Conservation (phyloP, 257 asterid genomes). For the Henckelia pumila region DNA sequence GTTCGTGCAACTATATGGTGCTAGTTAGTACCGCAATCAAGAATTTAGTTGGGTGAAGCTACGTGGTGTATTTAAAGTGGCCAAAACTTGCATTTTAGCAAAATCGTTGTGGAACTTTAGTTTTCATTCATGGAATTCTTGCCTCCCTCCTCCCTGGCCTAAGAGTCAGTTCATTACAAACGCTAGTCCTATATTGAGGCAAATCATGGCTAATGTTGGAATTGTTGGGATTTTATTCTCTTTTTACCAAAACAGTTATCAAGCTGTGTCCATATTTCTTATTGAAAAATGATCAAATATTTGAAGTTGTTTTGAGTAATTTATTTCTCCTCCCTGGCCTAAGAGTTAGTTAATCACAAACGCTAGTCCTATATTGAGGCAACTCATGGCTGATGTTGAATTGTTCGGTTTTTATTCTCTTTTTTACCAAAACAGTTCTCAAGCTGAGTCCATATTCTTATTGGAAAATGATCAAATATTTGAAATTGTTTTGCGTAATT, state of each 20-base stretch:
- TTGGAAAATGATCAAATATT: not conserved
- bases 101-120: not conserved
- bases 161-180: not conserved
- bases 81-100: not conserved
- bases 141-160: not conserved
- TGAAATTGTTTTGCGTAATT: not conserved
- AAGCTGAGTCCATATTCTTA: not conserved
- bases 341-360: no score
- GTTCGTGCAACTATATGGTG: not conserved
- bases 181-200: not conserved
- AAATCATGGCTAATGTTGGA: constrained; percentile 3
- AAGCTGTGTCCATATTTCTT: no score
- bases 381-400: no score
- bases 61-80: not conserved
- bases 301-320: no score
- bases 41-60: not conserved
- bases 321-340: no score
- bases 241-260: not conserved
- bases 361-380: no score
- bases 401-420: no score
- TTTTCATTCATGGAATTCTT: no score
- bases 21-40: not conserved
- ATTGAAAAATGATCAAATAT: no score
- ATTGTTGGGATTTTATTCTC: not conserved
- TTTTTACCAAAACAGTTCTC: no score